phyloP scores from a whole-genome alignment of 2,329 filamentous ascomycete genomes.

The Trichoderma sp. region DNA sequence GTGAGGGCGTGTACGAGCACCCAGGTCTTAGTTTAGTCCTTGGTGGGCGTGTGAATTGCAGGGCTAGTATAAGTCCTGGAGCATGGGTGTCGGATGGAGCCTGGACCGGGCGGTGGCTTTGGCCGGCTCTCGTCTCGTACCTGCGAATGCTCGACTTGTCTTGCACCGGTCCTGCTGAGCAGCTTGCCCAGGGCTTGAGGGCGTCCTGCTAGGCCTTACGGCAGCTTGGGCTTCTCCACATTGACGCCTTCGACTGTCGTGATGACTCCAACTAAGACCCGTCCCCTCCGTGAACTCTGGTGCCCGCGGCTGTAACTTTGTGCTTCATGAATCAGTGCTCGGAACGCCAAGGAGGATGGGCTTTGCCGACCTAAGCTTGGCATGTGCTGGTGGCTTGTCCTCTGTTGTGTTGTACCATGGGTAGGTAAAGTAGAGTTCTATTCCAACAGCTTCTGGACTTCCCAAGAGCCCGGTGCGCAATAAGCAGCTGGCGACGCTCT shows the following conservation, averaged over 20 bases:
- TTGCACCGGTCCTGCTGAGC: conserved; percentile 4
- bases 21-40: neutral
- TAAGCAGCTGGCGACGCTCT: neutral
- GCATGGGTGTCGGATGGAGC: conserved; percentile 19
- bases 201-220: conserved; percentile 12
- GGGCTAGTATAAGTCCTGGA: neutral
- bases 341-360: neutral
- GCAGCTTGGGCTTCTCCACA: conserved; percentile 7
- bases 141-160: neutral
- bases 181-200: neutral
- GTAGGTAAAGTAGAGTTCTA: neutral
- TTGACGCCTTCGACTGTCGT: neutral
- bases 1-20: conserved; percentile 1
- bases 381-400: neutral
- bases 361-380: neutral
- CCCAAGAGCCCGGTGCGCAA: neutral
- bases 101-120: conserved; percentile 20
- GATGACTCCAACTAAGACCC: conserved; percentile 14
- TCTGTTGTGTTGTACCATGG: neutral
- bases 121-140: conserved; percentile 3
- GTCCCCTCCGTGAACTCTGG: conserved; percentile 6
- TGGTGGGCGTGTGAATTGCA: conserved; percentile 2
- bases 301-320: neutral
- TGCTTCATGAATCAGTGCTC: neutral
- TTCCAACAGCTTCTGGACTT: neutral